phyloP scores from a whole-genome alignment of 768 basidiomycete genomes.

The Leucocoprinus leucothites region DNA sequence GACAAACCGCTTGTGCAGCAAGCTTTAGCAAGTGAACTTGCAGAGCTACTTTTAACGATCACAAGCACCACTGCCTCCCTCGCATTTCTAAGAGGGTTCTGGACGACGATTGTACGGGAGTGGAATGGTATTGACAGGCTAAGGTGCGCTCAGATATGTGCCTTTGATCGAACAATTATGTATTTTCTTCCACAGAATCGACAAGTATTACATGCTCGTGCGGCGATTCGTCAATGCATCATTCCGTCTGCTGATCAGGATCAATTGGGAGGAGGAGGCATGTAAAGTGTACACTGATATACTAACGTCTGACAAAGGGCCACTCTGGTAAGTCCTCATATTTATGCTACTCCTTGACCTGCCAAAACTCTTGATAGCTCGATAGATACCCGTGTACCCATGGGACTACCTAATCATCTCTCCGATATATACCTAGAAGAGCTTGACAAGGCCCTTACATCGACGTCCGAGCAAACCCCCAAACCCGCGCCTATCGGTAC shows the following conservation, averaged over 20 bases:
- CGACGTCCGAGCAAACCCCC: slow-evolving; percentile 37
- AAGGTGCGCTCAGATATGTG: slow-evolving; percentile 47
- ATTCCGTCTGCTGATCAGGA: slow-evolving; percentile 73
- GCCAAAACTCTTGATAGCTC: slow-evolving; percentile 41
- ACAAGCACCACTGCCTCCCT: slow-evolving; percentile 55
- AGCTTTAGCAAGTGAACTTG: slow-evolving; percentile 80
- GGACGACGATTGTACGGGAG: slow-evolving; percentile 86
- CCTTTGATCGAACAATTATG: background rate
- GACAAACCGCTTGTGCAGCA: slow-evolving; percentile 98
- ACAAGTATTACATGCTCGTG: slow-evolving; percentile 97
- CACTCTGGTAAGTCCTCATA: slow-evolving; percentile 66
- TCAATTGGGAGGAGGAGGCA: slow-evolving; percentile 58
- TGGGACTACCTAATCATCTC: slow-evolving; percentile 80
- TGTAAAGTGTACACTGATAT: slow-evolving; percentile 69
- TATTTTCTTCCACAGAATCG: slow-evolving; percentile 55
- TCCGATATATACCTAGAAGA: slow-evolving; percentile 90
- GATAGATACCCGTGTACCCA: slow-evolving; percentile 68
- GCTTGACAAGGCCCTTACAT: slow-evolving; percentile 63
- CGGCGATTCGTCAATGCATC: slow-evolving; percentile 84
- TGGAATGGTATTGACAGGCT: slow-evolving; percentile 92
- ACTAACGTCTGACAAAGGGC: slow-evolving; percentile 65
- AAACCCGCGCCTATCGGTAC: slow-evolving; percentile 37
- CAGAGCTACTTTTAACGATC: slow-evolving; percentile 76
- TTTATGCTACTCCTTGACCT: background rate
- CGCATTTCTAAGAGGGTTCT: slow-evolving; percentile 84